These are phyloP conservation scores for Botrytis fabae DNA, from an alignment of 2,329 filamentous ascomycete genomes.

Conservation along the genomic window DNA sequence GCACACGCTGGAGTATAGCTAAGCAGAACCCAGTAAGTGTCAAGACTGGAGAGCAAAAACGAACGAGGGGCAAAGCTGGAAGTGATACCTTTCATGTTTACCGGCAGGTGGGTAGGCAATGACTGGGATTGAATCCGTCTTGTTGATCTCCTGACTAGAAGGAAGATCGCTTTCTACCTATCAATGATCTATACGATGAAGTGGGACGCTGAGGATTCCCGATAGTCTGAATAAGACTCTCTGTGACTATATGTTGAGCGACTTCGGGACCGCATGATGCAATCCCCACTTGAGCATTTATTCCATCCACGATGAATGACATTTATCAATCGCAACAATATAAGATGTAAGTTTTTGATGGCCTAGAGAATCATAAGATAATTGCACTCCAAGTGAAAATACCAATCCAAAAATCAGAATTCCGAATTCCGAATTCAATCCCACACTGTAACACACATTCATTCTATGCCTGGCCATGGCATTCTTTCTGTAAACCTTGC, in stretches of 20 bases:
- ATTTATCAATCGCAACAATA: neutral
- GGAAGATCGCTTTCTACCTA: too few species aligned
- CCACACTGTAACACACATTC: neutral
- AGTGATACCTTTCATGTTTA: slow-evolving; percentile 43
- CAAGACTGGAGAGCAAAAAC: slow-evolving; percentile 18
- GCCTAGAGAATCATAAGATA: neutral
- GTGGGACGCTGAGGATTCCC: neutral
- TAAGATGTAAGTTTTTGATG: neutral
- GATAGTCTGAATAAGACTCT: neutral
- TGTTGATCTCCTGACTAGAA: neutral
- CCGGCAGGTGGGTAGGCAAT: neutral
- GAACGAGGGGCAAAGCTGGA: neutral
- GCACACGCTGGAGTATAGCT: slow-evolving; percentile 92
- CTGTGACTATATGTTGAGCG: neutral
- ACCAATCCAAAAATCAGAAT: neutral
- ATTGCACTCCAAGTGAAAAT: neutral
- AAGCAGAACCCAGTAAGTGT: slow-evolving; percentile 29
- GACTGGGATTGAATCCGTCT: neutral
- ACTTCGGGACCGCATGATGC: neutral
- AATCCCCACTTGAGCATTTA: slow-evolving; percentile 2
- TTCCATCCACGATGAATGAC: neutral
- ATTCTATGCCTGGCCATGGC: neutral
- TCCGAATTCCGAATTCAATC: neutral
- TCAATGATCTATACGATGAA: neutral
- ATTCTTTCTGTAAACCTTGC: neutral